These are phyloP conservation scores for Rhodomyrtus tomentosa DNA, from an alignment of 345 rosid species.

Conservation along the genomic window DNA sequence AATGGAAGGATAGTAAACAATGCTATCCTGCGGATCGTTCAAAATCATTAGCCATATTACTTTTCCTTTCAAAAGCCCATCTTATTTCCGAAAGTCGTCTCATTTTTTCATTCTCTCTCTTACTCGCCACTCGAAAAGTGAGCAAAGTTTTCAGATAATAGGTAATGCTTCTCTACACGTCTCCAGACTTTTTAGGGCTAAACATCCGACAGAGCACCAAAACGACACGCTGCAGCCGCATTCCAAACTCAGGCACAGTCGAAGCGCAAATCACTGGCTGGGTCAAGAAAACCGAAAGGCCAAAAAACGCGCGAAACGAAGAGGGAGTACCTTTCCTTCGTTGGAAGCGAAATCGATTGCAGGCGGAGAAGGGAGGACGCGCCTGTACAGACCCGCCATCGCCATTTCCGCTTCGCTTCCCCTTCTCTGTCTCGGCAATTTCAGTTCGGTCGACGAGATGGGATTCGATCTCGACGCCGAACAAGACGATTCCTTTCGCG, in stretches of 20 bases:
- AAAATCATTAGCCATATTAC: not conserved
- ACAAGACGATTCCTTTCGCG: too few relatives aligned
- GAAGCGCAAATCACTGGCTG: not conserved
- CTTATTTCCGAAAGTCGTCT: not conserved
- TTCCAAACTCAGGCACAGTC: not conserved
- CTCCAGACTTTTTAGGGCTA: not conserved
- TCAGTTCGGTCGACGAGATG: not conserved
- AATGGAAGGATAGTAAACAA: not conserved
- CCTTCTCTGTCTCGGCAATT: not conserved
- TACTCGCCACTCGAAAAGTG: not conserved
- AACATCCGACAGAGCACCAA: not conserved
- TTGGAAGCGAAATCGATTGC: conserved; percentile 74
- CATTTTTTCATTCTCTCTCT: not conserved
- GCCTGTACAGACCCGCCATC: conserved; percentile 59
- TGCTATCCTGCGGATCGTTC: not conserved
- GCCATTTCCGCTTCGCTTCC: conserved; percentile 22
- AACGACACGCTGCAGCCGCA: not conserved
- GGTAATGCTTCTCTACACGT: too few relatives aligned
- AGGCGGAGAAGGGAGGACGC: conserved; percentile 63
- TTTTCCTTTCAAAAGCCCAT: not conserved
- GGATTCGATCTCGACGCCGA: not conserved
- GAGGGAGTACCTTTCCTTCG: conserved; percentile 52
- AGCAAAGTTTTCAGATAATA: not conserved
- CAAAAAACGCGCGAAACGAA: not conserved
- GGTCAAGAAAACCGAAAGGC: not conserved